Base-by-base conservation (phyloP, 129 eudicot species). In the Tanacetum coccineum region DNA sequence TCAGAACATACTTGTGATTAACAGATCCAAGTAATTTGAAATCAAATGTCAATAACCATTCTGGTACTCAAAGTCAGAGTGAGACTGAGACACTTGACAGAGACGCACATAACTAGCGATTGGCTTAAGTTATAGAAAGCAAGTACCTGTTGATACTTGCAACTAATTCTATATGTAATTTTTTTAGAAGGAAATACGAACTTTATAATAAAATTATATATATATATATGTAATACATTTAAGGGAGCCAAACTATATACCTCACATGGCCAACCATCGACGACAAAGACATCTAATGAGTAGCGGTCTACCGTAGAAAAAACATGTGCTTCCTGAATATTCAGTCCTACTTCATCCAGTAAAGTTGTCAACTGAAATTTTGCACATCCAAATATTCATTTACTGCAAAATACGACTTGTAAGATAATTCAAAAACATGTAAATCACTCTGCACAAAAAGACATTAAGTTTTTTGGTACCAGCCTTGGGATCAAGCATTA, bases 281-380 rank as follows among this genome's bases (percentile, higher is more conserved):
- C 96, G 22, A 93, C 96, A 77, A 93, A 93, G 62, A 88, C 96
- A 81, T 93, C 98, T 55, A 93, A 80, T n/a, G 98, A 93, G 70
- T 86, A 93, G 64, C 87, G 92, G 86, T 93, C 98, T 13, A 74
- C 80, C 13, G 96, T 88, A 60, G 98, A 88, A 77, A 93, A 93
- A 73, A 86, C 98, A 74, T 92, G 98, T 74, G 98, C 98, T 78
- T 93, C 98, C 69, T 93, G 96, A 67, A 93, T 93, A 80, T 93
- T 93, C 76, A 93, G 81, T 61, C 98, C 96, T 65, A 88, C 75
- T 79, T 93, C 98, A 72, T 87, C 96, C 65, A 93, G 90, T 66
- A 88, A 86, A 25, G 84, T 74, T 45, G 98, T 93, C 75, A 93
- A 88, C 96, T 93, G 92, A 83, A 68, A 56, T 46, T 46, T 79